Evolutionary conservation across 2,329 filamentous ascomycete genomes (phyloP).

Genomic region (Aspergillus alliaceus): DNA sequence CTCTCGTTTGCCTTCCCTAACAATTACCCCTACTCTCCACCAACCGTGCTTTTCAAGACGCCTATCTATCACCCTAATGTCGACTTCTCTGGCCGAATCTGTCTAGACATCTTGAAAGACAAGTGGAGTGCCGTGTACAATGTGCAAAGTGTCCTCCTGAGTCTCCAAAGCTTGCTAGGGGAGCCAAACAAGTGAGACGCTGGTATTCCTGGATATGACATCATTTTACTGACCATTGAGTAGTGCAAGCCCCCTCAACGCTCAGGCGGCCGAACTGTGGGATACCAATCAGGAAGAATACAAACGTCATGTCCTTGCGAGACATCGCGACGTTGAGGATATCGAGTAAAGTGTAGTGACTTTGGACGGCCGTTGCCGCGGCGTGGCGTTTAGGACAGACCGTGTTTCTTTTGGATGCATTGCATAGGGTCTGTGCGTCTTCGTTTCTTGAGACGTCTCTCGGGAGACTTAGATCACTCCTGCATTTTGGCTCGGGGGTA

Average conservation of each 20-base stretch:
- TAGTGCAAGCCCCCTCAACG: conserved; percentile 91
- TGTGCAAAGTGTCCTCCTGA: conserved; percentile 87
- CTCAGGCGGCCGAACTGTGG: conserved; percentile 94
- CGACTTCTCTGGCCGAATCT: conserved; percentile 95
- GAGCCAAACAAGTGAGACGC: conserved; percentile 86
- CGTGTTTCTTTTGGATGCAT: conserved; percentile 1
- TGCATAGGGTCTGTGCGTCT: conserved; percentile 4
- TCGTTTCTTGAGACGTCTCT: not conserved
- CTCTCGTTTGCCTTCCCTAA: conserved; percentile 85
- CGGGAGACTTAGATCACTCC: not conserved
- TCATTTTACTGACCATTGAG: conserved; percentile 9
- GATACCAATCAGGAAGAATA: conserved; percentile 85
- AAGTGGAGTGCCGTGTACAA: conserved; percentile 99
- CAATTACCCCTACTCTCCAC: conserved; percentile 90
- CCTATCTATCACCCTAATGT: conserved; percentile 99
- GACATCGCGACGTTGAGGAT: conserved; percentile 60
- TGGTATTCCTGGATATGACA: not conserved
- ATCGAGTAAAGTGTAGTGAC: conserved; percentile 30
- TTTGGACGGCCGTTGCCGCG: not conserved
- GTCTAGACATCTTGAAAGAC: conserved; percentile 96
- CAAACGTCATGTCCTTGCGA: conserved; percentile 69
- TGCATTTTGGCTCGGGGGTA: conserved; percentile 1
- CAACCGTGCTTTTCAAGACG: conserved; percentile 93
- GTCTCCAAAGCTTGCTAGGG: conserved; percentile 89
- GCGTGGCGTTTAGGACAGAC: conserved; percentile 2